Conservation (phyloP, 75 land plant species). For the Selaginella moellendorffii region DNA sequence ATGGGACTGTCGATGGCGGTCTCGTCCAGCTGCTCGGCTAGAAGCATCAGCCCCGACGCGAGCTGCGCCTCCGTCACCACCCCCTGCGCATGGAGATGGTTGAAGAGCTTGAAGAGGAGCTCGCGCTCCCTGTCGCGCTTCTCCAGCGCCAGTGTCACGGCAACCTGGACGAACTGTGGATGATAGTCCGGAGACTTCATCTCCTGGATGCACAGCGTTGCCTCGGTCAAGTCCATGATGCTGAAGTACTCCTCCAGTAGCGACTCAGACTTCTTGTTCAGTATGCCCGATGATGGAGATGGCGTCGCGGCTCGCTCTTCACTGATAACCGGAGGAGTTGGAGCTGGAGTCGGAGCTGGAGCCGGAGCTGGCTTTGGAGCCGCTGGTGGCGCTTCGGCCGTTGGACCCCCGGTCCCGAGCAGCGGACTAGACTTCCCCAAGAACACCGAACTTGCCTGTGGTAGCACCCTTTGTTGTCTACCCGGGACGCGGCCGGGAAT, state of each 20-base stretch:
- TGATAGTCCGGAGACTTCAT: slow-evolving; percentile 51
- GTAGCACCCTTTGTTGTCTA: slow-evolving; percentile 33
- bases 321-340: slow-evolving; percentile 20
- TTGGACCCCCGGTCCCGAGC: too few relatives aligned
- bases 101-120: slow-evolving; percentile 38
- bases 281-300: not conserved
- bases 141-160: slow-evolving; percentile 50
- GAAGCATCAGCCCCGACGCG: slow-evolving; percentile 40
- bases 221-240: slow-evolving; percentile 47
- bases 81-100: slow-evolving; percentile 26
- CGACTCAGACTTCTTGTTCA: slow-evolving; percentile 40
- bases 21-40: slow-evolving; percentile 51
- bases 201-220: slow-evolving; percentile 72
- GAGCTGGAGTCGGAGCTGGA: slow-evolving; percentile 20
- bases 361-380: too few relatives aligned
- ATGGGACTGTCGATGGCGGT: slow-evolving; percentile 59
- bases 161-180: slow-evolving; percentile 51
- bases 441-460: slow-evolving; percentile 47
- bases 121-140: slow-evolving; percentile 37
- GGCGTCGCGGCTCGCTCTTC: slow-evolving; percentile 12
- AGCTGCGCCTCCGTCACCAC: slow-evolving; percentile 32
- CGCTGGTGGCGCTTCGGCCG: too few relatives aligned
- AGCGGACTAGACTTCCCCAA: slow-evolving; percentile 55
- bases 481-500: not conserved
- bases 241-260: slow-evolving; percentile 74